phyloP scores from a whole-genome alignment of 768 basidiomycete species.

The Favolaschia claudopus region DNA sequence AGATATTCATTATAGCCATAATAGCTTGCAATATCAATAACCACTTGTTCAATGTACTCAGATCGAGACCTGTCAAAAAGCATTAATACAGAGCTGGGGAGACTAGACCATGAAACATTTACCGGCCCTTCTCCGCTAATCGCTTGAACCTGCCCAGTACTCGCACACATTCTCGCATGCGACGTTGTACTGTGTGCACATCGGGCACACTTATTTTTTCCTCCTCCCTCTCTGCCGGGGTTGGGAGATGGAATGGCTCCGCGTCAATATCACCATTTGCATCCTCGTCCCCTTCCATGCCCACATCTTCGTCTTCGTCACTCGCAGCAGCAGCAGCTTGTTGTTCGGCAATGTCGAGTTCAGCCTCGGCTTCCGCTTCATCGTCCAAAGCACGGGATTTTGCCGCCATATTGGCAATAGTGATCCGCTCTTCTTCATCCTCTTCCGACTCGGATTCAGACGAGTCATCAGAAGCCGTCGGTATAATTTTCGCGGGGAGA shows the following conservation, averaged over 20 bases:
- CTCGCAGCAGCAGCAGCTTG: constrained; percentile 61
- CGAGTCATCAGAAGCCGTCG: constrained; percentile 58
- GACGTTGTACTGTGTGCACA: constrained; percentile 75
- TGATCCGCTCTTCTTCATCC: constrained; percentile 61
- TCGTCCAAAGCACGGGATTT: constrained; percentile 81
- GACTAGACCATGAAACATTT: constrained; percentile 32
- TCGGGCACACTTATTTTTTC: constrained; percentile 79
- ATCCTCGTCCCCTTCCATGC: constrained; percentile 54
- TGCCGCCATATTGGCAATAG: constrained; percentile 83
- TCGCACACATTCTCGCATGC: constrained; percentile 81
- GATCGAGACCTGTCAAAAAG: constrained; percentile 70
- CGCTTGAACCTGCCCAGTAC: constrained; percentile 77
- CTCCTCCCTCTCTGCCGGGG: constrained; percentile 72
- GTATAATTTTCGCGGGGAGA: constrained; percentile 56
- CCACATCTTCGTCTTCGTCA: constrained; percentile 52
- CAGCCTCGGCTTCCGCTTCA: constrained; percentile 69
- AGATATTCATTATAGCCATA: constrained; percentile 98
- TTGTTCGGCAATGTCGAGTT: constrained; percentile 71
- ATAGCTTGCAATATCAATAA: constrained; percentile 91
- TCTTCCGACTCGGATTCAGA: constrained; percentile 56
- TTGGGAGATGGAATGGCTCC: constrained; percentile 71
- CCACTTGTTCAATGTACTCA: constrained; percentile 88
- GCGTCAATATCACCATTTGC: constrained; percentile 48
- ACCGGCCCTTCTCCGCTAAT: constrained; percentile 74
- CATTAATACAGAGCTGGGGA: constrained; percentile 9